Percentiles rank a stretch among this genome's conserved stretches.
Conservation (phyloP, 257 asterid species). For the Solanum chaucha region DNA sequence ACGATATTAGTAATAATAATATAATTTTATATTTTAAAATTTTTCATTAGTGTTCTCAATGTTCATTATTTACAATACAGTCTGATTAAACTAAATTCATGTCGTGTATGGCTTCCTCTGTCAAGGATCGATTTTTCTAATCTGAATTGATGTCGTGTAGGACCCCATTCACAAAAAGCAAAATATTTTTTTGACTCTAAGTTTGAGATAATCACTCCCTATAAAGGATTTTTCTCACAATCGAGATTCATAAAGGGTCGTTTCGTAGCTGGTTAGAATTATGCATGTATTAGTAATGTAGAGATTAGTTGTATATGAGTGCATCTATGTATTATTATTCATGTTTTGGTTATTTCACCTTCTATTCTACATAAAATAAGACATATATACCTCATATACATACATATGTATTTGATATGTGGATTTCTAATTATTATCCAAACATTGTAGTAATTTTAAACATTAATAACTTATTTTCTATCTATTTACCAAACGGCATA, state of each 20-base stretch:
- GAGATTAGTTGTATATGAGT: no score
- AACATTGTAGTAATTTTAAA: no score
- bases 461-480: no score
- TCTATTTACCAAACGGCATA: not conserved
- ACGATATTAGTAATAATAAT: not conserved
- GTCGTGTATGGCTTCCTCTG: not conserved
- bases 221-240: not conserved
- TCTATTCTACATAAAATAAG: no score
- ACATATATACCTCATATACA: no score
- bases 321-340: no score
- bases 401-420: not conserved
- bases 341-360: no score
- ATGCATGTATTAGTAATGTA: no score
- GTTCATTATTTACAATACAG: not conserved
- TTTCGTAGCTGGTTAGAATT: no score
- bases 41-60: not conserved
- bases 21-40: no score
- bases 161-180: not conserved
- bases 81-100: no score
- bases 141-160: not conserved
- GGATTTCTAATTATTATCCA: rapidly evolving
- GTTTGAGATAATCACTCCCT: not conserved
- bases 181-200: not conserved
- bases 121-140: no score
- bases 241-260: rapidly evolving